Base-by-base conservation (phyloP, 2,329 filamentous ascomycete species). In the Kalaharituber pfeilii region DNA sequence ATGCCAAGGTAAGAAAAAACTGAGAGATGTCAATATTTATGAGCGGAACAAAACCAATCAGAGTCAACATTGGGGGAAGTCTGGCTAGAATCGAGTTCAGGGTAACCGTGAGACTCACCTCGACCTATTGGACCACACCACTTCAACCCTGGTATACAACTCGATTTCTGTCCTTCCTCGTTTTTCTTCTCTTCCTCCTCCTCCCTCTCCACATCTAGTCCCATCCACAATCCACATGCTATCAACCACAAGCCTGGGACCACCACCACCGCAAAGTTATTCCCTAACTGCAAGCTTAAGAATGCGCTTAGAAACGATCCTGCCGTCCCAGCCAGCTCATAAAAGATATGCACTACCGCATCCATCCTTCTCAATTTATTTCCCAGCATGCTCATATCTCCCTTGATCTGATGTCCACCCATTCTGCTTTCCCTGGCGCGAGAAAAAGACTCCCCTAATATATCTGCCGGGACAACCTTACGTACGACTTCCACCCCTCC, bases 321-420 rank as follows among this genome's bases (percentile, higher is more conserved):
- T 5, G 18, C n/a, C 3, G 42, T 47, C 42, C 42, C 42, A 3
- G 42, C 42, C 42, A 47, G 22, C n/a, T 47, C 42, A 6, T 47
- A 47, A 25, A 47, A 47, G 15, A 47, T 47, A 25, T 47, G 42
- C 5, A 62, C 66, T 22, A 72, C 56, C 1, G 70, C 68, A 60
- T 71, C 72, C 69, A 74, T 70, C 29, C 68, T 69, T 50, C 71
- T 68, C n/a, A 75, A 65, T 59, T 74, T 75, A 49, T 72, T 69
- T 1, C 42, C 42, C 18, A 47, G 13, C n/a, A 15, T 20, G 11
- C 25, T 22, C 42, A 47, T 22, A 4, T 15, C 3, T 18, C 20
- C 8, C 33, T 39, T 39, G 11, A 20, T 24, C n/a, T 47, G 5
- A 15, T 47, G n/a, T 25, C 42, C 42, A 11, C 25, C 42, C 42